Evolutionary conservation across 2,329 filamentous ascomycete species (phyloP).

Genomic region (Cadophora sp.): DNA sequence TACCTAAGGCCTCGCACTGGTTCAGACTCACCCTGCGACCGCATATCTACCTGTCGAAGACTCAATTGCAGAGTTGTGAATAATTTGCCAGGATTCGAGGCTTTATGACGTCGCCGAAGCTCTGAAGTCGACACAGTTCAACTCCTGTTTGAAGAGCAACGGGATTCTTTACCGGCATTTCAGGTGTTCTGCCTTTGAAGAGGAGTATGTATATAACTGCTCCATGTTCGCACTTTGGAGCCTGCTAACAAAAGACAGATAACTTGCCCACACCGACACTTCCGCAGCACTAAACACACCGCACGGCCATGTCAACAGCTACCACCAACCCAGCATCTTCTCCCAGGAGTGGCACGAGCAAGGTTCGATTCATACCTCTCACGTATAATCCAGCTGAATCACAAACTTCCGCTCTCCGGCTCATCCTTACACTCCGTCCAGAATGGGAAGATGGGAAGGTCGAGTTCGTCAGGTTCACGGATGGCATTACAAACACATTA

Average conservation of each 20-base stretch:
- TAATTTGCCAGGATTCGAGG: not conserved
- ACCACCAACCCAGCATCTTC: slow-evolving; percentile 1
- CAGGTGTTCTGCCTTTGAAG: not conserved
- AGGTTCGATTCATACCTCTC: slow-evolving; percentile 72
- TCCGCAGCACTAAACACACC: slow-evolving; percentile 10
- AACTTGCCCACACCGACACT: slow-evolving; percentile 1
- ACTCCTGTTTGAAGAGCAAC: not conserved
- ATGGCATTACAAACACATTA: slow-evolving; percentile 96
- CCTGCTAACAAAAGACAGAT: slow-evolving; percentile 4
- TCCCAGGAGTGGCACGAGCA: slow-evolving; percentile 26
- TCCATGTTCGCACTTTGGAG: not conserved
- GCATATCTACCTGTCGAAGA: too few species aligned
- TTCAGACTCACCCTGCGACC: not conserved
- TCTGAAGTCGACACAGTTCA: not conserved
- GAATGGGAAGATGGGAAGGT: slow-evolving; percentile 85
- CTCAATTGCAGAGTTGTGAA: not conserved
- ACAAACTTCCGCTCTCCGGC: slow-evolving; percentile 76
- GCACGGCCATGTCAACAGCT: slow-evolving; percentile 22
- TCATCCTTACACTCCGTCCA: slow-evolving; percentile 81
- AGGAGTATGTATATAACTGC: not conserved
- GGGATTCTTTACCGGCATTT: not conserved
- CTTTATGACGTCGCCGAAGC: slow-evolving; percentile 15
- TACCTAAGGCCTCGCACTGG: not conserved
- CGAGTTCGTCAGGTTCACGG: slow-evolving; percentile 90
- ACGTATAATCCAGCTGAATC: slow-evolving; percentile 80